Percentiles rank a stretch among this genome's conserved stretches.
phyloP scores from a whole-genome alignment of 192 early-diverging fungal genomes.

The Coemansia sp. region DNA sequence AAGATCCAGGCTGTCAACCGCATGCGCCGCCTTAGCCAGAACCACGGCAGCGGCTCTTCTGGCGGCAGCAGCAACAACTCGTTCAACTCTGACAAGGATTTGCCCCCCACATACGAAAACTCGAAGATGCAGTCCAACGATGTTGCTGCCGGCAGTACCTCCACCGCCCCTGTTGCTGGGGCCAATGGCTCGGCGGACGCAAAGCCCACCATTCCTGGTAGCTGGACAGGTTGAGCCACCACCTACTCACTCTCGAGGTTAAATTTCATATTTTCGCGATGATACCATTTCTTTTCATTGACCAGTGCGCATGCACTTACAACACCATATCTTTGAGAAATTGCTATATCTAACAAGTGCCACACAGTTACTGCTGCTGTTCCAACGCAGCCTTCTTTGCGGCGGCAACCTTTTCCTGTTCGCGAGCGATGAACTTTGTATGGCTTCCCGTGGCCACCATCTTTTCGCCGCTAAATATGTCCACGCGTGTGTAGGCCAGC shows the following conservation, averaged over 20 bases:
- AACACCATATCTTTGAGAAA: neutral
- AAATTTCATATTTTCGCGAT: neutral
- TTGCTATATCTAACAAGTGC: neutral
- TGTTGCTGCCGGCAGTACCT: neutral
- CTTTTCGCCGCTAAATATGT: slow-evolving; percentile 42
- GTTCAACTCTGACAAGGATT: slow-evolving; percentile 12
- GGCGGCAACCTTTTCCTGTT: slow-evolving; percentile 8
- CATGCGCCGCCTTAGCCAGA: slow-evolving; percentile 35
- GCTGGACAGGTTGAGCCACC: slow-evolving; percentile 11
- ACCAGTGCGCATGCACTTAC: neutral
- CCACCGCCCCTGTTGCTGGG: slow-evolving; percentile 5
- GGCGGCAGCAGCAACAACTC: slow-evolving; percentile 15
- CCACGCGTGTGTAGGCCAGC: slow-evolving; percentile 52
- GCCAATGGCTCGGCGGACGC: neutral
- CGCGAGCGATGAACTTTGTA: slow-evolving; percentile 50
- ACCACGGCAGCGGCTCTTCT: neutral
- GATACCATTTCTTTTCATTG: slow-evolving; percentile 1
- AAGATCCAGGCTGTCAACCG: slow-evolving; percentile 55
- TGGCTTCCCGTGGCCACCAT: slow-evolving; percentile 54
- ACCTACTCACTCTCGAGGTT: neutral
- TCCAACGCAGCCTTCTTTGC: slow-evolving; percentile 5
- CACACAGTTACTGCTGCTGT: neutral
- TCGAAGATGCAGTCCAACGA: neutral
- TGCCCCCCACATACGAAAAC: slow-evolving; percentile 4
- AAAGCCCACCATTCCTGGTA: slow-evolving; percentile 21